A percentile compares a stretch with the other conserved stretches of the same genome.
These are phyloP conservation scores for Fraxinus paxiana DNA, from an alignment of 305 asterid species.

Conservation along the genomic window DNA sequence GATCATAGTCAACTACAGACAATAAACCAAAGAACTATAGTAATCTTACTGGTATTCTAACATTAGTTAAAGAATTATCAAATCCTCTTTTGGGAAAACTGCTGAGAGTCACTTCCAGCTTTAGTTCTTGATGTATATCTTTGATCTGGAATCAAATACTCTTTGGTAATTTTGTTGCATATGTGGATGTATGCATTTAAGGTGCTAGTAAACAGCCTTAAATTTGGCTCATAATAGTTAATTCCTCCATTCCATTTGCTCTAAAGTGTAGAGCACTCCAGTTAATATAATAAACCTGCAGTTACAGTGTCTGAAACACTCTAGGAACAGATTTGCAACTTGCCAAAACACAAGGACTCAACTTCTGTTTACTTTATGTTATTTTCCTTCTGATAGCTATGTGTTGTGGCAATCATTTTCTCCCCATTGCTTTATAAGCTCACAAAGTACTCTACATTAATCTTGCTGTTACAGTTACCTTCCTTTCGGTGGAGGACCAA, in stretches of 20 bases:
- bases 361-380: not conserved
- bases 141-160: not conserved
- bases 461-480: constrained; percentile 60
- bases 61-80: not conserved
- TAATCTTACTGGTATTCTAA: not conserved
- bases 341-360: not conserved
- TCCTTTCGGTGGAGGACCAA: constrained; percentile 99
- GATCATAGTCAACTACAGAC: not conserved
- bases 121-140: not conserved
- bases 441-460: constrained; percentile 5
- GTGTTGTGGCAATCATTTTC: not conserved
- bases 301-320: not conserved
- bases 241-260: not conserved
- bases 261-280: not conserved
- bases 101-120: not conserved
- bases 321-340: not conserved
- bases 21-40: not conserved
- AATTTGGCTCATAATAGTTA: not conserved
- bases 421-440: constrained; percentile 4
- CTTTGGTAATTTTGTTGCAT: not conserved
- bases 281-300: not conserved
- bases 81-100: not conserved
- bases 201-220: not conserved
- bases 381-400: not conserved
- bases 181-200: not conserved